phyloP scores from a whole-genome alignment of 2,329 filamentous ascomycete genomes.

The Monilinia laxa region DNA sequence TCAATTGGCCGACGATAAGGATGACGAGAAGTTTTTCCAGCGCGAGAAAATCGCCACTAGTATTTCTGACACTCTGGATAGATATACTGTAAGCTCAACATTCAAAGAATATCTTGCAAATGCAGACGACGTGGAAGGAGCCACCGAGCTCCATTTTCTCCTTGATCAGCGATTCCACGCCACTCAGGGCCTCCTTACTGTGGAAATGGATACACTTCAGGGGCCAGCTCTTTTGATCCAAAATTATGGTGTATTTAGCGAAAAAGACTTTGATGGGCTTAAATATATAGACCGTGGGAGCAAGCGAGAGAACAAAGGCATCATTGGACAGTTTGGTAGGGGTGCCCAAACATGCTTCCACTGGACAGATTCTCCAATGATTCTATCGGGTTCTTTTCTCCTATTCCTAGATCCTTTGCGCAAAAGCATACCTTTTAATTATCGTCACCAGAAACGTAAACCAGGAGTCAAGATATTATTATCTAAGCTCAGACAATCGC shows the following conservation, averaged over 20 bases:
- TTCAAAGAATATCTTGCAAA: constrained; percentile 44
- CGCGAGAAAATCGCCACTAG: constrained; percentile 37
- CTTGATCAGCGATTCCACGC: constrained; percentile 35
- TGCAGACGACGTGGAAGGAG: constrained; percentile 39
- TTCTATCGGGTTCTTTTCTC: constrained; percentile 40
- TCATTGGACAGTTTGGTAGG: constrained; percentile 42
- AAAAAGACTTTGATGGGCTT: constrained; percentile 40
- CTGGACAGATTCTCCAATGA: constrained; percentile 41
- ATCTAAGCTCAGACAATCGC: constrained; percentile 30
- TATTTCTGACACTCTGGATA: constrained; percentile 40
- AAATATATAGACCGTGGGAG: constrained; percentile 41
- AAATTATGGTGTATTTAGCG: constrained; percentile 40
- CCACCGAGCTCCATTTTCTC: constrained; percentile 38
- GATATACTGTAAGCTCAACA: constrained; percentile 39
- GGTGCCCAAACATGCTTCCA: constrained; percentile 44
- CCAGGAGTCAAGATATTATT: constrained; percentile 32
- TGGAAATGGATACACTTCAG: constrained; percentile 34
- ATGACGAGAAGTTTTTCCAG: constrained; percentile 40
- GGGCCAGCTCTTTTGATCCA: constrained; percentile 40
- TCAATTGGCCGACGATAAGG: constrained; percentile 31
- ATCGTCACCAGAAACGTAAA: constrained; percentile 29
- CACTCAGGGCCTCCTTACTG: constrained; percentile 31
- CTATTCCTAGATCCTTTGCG: constrained; percentile 41
- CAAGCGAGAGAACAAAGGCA: constrained; percentile 35
- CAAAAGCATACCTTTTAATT: constrained; percentile 31